Conservation (phyloP, 352 stramenopile species). For the Globisporangium cylindrosporum region DNA sequence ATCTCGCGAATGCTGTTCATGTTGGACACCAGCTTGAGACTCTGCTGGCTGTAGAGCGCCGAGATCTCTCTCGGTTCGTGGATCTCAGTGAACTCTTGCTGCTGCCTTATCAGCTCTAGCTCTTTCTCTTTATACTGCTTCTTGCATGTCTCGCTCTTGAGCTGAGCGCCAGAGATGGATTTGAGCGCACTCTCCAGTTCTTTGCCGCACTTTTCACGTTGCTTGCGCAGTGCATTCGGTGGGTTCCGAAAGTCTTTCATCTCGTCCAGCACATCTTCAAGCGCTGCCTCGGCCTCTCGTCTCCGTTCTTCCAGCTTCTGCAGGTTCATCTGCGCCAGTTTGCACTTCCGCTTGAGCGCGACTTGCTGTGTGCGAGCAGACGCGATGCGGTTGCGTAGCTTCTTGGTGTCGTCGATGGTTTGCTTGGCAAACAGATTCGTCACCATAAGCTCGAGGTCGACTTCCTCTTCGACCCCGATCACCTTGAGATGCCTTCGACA, state of each 20-base stretch:
- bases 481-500: constrained; percentile 24
- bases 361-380: background rate
- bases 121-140: constrained; percentile 14
- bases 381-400: constrained; percentile 21
- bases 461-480: constrained; percentile 38
- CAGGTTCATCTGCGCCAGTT: constrained; percentile 35
- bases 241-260: constrained; percentile 61
- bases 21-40: constrained; percentile 34
- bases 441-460: constrained; percentile 46
- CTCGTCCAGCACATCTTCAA: constrained; percentile 47
- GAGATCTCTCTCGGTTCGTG: constrained; percentile 51
- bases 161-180: constrained; percentile 17
- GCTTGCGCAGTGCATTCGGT: constrained; percentile 43
- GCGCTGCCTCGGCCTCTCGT: constrained; percentile 20
- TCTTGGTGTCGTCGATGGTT: constrained; percentile 32
- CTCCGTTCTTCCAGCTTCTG: constrained; percentile 19
- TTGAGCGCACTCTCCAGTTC: constrained; percentile 32
- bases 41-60: constrained; percentile 47
- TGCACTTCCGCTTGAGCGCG: constrained; percentile 28
- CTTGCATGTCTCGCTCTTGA: constrained; percentile 16
- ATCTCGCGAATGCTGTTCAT: constrained; percentile 47
- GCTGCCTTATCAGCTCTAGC: constrained; percentile 17
- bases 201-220: constrained; percentile 25
- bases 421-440: constrained; percentile 49
- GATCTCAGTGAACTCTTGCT: constrained; percentile 22